Conservation (phyloP, 176 grass and related monocot species). For the Hsuehochloa calcarea region DNA sequence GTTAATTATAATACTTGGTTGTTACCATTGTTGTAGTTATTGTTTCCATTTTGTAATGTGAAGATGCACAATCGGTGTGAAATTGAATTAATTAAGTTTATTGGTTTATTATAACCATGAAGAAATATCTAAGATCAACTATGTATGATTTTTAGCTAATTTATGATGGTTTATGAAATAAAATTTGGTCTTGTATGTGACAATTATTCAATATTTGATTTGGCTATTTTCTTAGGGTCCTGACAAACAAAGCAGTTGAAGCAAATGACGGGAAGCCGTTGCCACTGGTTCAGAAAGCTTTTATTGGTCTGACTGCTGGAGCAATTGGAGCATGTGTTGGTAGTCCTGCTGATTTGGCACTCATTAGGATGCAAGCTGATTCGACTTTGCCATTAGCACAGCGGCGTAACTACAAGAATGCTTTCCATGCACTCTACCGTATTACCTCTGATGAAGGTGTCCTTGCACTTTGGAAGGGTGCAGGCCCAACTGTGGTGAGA, state of each 20-base stretch:
- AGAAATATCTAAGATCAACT: not conserved
- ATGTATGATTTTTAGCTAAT: not conserved
- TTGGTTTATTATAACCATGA: not conserved
- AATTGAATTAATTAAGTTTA: not conserved
- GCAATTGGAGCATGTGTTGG: conserved; percentile 86
- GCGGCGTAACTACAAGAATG: conserved; percentile 88
- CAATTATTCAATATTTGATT: not conserved
- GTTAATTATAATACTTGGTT: not conserved
- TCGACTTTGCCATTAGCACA: conserved; percentile 84
- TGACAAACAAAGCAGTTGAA: conserved; percentile 97
- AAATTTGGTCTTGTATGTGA: not conserved
- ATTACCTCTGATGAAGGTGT: conserved; percentile 81
- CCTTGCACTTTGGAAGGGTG: conserved; percentile 92
- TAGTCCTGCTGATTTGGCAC: conserved; percentile 91
- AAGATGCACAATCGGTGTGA: not conserved
- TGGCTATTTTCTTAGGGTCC: conserved; percentile 55
- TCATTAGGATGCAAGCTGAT: conserved; percentile 99
- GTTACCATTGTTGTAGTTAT: not conserved
- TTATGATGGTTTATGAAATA: not conserved
- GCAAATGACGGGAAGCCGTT: conserved; percentile 87
- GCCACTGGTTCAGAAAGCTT: conserved; percentile 88
- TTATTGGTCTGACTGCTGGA: conserved; percentile 92
- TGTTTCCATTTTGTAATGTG: not conserved
- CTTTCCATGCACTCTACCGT: conserved; percentile 89
- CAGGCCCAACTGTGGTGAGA: conserved; percentile 90